A percentile compares a stretch with the other conserved stretches of the same genome.
Conservation (phyloP, 148 eudicot species). For the Suaeda aralocaspica region DNA sequence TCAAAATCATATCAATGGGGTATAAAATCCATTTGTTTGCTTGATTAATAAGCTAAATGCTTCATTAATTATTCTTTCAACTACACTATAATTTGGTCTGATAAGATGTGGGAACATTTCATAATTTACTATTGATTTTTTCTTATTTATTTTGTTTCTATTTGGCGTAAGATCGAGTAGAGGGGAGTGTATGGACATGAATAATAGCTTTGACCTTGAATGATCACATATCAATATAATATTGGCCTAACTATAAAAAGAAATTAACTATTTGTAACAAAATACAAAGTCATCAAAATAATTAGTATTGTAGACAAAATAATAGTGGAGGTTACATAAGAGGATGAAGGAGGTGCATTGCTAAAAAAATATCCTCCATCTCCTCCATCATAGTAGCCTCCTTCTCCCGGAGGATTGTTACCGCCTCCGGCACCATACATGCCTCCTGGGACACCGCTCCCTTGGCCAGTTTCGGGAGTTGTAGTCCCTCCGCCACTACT, state of each 20-base stretch:
- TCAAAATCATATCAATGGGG: constrained; percentile 9
- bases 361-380: constrained; percentile 33
- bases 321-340: constrained; percentile 21
- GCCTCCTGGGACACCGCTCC: constrained; percentile 17
- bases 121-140: not conserved
- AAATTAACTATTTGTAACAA: constrained; percentile 13
- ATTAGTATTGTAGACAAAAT: constrained; percentile 38
- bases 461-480: constrained; percentile 18
- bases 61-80: constrained; percentile 14
- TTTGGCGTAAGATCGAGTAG: not conserved
- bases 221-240: not conserved
- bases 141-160: not conserved
- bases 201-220: constrained; percentile 20
- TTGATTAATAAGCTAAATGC: constrained; percentile 7
- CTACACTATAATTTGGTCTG: constrained; percentile 13
- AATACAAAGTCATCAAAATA: constrained; percentile 30
- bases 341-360: constrained; percentile 25
- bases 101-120: constrained; percentile 11
- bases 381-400: constrained; percentile 37
- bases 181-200: not conserved
- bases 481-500: constrained; percentile 37
- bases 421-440: constrained; percentile 17
- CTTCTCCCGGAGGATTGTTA: constrained; percentile 28
- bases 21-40: constrained; percentile 2
- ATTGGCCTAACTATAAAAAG: constrained; percentile 7